These are phyloP conservation scores for Pelargonium myrrhifolium DNA, from an alignment of 441 rosid species.

Conservation along the genomic window DNA sequence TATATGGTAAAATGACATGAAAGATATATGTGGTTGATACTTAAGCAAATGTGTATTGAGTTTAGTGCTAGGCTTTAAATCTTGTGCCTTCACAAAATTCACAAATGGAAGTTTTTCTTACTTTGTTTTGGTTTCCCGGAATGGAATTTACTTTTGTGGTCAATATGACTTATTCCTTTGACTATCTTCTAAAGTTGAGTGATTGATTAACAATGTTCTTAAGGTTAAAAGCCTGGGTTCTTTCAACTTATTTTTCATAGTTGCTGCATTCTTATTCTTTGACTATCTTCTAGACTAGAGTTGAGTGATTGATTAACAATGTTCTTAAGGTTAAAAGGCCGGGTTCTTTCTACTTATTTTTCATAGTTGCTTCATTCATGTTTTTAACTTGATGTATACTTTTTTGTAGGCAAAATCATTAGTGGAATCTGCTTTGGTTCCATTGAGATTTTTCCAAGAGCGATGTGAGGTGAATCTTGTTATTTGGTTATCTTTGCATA, in stretches of 20 bases:
- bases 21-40: neutral
- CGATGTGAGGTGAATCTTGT: constrained; percentile 75
- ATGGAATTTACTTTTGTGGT: constrained; percentile 1
- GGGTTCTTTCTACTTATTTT: constrained; percentile 4
- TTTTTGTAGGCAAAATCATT: constrained; percentile 83
- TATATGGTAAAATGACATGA: neutral
- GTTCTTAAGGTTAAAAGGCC: neutral
- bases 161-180: neutral
- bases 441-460: constrained; percentile 91
- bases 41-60: neutral
- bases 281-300: neutral
- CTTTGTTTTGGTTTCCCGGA: neutral
- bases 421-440: constrained; percentile 77
- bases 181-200: neutral
- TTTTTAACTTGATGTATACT: neutral
- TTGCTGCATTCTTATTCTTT: neutral
- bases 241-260: neutral
- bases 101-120: neutral
- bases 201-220: neutral
- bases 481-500: neutral
- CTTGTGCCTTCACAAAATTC: neutral
- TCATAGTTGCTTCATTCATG: constrained; percentile 1
- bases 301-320: neutral
- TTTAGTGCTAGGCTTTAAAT: neutral
- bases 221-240: neutral